These are phyloP conservation scores for Eragrostis nindensis DNA, from an alignment of 176 grass and related monocot species.

Conservation along the genomic window DNA sequence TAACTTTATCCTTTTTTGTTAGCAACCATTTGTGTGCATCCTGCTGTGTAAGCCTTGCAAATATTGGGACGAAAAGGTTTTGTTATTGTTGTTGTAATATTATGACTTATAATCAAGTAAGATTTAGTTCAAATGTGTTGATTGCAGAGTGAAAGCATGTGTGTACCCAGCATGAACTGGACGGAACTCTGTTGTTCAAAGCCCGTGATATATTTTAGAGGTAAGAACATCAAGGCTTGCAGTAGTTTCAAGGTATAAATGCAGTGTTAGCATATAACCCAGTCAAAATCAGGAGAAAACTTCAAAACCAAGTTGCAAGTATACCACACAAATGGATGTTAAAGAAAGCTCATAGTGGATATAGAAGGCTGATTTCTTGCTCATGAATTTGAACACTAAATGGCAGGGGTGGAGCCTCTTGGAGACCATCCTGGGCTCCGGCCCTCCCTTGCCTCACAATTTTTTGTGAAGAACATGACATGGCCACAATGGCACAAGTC, in stretches of 20 bases:
- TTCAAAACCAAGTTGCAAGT: not conserved
- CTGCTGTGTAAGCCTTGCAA: not conserved
- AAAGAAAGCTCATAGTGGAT: constrained; percentile 18
- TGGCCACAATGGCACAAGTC: too few species aligned
- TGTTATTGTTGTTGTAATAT: too few species aligned
- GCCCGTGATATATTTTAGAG: not conserved
- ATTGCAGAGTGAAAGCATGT: not conserved
- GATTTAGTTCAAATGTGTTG: not conserved
- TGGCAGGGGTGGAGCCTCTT: too few species aligned
- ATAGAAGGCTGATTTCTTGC: not conserved
- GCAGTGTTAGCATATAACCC: not conserved
- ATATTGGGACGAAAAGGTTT: too few species aligned
- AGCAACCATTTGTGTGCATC: not conserved
- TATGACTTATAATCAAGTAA: not conserved
- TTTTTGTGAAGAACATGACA: too few species aligned
- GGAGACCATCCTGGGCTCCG: too few species aligned
- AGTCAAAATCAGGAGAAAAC: not conserved
- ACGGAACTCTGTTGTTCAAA: not conserved
- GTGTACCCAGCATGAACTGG: not conserved
- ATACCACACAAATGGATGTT: not conserved
- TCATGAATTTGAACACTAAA: constrained; percentile 12
- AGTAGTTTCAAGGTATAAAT: not conserved
- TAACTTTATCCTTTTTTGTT: not conserved
- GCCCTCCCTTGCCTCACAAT: too few species aligned
- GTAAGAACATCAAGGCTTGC: not conserved